Conservation (phyloP, 2,329 filamentous ascomycete genomes). For the Neonectria hederae region DNA sequence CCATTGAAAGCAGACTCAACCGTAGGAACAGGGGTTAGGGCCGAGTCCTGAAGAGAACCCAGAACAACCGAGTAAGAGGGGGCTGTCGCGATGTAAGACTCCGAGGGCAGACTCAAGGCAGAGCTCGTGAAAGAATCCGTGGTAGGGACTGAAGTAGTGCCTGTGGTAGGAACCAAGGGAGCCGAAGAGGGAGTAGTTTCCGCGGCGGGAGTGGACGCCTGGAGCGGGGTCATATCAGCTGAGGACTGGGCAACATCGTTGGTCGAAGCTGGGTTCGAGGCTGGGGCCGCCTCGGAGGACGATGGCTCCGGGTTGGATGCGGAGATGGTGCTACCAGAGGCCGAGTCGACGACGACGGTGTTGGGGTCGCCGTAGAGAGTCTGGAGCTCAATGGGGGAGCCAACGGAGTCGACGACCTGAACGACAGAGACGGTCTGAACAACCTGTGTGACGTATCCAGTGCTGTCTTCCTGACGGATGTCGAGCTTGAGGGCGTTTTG, state of each 20-base stretch:
- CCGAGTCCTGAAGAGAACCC: conserved; percentile 22
- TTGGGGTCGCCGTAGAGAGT: conserved; percentile 54
- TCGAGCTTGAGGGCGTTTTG: conserved; percentile 29
- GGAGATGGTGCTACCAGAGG: conserved; percentile 50
- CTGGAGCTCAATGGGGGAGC: conserved; percentile 55
- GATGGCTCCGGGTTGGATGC: conserved; percentile 41
- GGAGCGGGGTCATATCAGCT: conserved; percentile 34
- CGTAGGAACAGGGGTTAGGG: conserved; percentile 30
- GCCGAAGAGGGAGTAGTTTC: conserved; percentile 31
- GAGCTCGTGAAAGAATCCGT: background rate
- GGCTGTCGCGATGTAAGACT: conserved; percentile 25
- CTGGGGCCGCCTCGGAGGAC: conserved; percentile 36
- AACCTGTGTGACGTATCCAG: conserved; percentile 54
- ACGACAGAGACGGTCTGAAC: conserved; percentile 66
- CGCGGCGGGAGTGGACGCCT: conserved; percentile 27
- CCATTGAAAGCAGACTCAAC: conserved; percentile 27
- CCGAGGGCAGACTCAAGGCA: conserved; percentile 10
- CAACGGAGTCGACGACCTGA: conserved; percentile 60
- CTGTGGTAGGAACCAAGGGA: conserved; percentile 28
- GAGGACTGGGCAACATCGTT: conserved; percentile 35
- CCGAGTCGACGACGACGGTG: conserved; percentile 50
- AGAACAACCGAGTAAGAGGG: conserved; percentile 1
- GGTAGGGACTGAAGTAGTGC: conserved; percentile 22
- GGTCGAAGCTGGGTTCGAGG: conserved; percentile 34
- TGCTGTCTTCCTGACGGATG: conserved; percentile 31